Evolutionary conservation across 768 basidiomycete species (phyloP).

Genomic region (Coprinopsis marcescibilis): DNA sequence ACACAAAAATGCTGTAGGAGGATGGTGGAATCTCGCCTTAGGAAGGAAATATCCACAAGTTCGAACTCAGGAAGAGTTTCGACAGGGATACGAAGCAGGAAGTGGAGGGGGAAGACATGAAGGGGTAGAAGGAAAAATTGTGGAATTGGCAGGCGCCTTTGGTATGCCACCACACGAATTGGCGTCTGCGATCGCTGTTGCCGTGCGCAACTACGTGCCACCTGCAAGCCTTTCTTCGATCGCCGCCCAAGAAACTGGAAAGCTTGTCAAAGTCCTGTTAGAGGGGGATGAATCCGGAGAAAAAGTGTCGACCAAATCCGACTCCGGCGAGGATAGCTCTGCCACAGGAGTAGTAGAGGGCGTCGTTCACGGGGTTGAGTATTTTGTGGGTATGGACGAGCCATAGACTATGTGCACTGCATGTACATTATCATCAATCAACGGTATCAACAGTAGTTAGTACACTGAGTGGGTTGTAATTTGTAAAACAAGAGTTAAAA

Average conservation of each 20-base stretch:
- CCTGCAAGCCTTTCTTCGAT: constrained; percentile 55
- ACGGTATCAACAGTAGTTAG: too few relatives aligned
- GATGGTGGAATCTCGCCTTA: constrained; percentile 55
- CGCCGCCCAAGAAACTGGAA: constrained; percentile 41
- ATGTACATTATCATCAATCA: too few relatives aligned
- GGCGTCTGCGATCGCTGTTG: constrained; percentile 57
- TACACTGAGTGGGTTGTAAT: too few relatives aligned
- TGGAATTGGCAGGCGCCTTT: constrained; percentile 53
- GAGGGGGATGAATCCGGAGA: constrained; percentile 15
- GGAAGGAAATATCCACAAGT: constrained; percentile 28
- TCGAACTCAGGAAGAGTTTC: constrained; percentile 4
- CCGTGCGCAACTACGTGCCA: constrained; percentile 53
- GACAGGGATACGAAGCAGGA: constrained; percentile 3
- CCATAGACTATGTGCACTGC: too few relatives aligned
- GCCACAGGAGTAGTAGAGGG: constrained; percentile 23
- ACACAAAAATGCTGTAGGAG: constrained; percentile 47
- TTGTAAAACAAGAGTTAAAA: too few relatives aligned
- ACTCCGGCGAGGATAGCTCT: constrained; percentile 5
- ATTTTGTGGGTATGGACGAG: constrained; percentile 44
- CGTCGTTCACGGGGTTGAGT: constrained; percentile 30
- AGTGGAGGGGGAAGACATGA: constrained; percentile 11
- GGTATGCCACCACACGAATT: constrained; percentile 58
- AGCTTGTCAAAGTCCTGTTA: constrained; percentile 36
- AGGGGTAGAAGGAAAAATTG: constrained; percentile 50
- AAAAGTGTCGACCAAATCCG: constrained; percentile 14